Evolutionary conservation across 1,284 basidiomycete genomes (phyloP).

Genomic region (Ustilago shanxiensis): DNA sequence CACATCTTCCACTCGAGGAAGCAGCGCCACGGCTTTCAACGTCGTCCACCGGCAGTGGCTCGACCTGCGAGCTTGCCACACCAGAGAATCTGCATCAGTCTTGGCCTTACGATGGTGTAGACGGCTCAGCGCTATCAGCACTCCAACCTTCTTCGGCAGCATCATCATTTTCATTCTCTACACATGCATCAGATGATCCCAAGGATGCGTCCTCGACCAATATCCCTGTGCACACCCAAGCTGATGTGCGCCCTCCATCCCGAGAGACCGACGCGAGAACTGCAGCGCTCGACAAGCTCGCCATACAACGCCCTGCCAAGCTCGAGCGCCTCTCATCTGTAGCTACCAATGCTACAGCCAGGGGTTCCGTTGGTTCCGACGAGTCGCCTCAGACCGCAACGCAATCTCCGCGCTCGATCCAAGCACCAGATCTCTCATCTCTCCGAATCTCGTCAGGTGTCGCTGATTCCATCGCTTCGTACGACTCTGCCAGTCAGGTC

Average conservation of each 20-base stretch:
- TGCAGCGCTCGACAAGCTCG: constrained; percentile 25
- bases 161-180: background rate
- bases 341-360: constrained; percentile 39
- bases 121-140: constrained; percentile 19
- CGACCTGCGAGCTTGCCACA: constrained; percentile 47
- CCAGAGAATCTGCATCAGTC: constrained; percentile 45
- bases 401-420: constrained; percentile 16
- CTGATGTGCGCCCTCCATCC: constrained; percentile 14
- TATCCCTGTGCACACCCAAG: background rate
- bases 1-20: constrained; percentile 16
- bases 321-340: constrained; percentile 42
- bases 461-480: background rate
- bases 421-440: constrained; percentile 10
- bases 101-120: constrained; percentile 27
- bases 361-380: constrained; percentile 19
- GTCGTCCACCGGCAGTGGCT: constrained; percentile 52
- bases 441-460: constrained; percentile 13
- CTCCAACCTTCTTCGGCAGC: constrained; percentile 17
- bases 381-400: constrained; percentile 34
- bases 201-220: constrained; percentile 1
- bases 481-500: constrained; percentile 1
- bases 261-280: constrained; percentile 14
- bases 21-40: constrained; percentile 52
- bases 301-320: constrained; percentile 38
- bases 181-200: constrained; percentile 5